Evolutionary conservation across 2,329 filamentous ascomycete genomes (phyloP).

Genomic region (Ceratocystis destructans): DNA sequence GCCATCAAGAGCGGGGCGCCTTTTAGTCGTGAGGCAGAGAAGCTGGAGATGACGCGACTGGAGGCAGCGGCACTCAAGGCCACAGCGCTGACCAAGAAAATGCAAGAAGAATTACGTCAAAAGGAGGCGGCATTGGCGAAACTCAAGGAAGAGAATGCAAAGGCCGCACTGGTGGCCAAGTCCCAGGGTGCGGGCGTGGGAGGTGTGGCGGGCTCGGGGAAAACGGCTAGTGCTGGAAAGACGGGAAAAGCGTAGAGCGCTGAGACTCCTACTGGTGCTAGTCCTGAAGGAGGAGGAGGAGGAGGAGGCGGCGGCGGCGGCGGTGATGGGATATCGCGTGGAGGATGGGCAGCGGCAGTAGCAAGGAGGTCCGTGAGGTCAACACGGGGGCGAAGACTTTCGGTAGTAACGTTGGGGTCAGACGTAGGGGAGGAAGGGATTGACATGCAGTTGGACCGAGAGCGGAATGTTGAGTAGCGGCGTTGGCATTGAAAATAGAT

Average conservation of each 20-base stretch:
- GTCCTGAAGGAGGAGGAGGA: not conserved
- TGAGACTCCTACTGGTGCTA: not conserved
- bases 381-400: conserved; percentile 11
- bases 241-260: conserved; percentile 16
- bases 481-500: not conserved
- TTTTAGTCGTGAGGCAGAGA: conserved; percentile 60
- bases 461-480: not conserved
- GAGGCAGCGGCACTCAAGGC: conserved; percentile 52
- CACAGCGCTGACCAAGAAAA: conserved; percentile 43
- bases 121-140: conserved; percentile 49
- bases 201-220: not conserved
- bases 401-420: conserved; percentile 1
- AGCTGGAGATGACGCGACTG: conserved; percentile 46
- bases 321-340: not conserved
- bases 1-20: conserved; percentile 52
- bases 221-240: not conserved
- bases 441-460: not conserved
- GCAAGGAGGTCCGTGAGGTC: conserved; percentile 11
- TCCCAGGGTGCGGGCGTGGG: conserved; percentile 20
- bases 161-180: conserved; percentile 27
- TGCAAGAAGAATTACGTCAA: conserved; percentile 46
- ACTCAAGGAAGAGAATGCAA: conserved; percentile 45
- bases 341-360: not conserved
- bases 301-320: not conserved
- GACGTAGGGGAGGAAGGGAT: not conserved